These are phyloP conservation scores for Amniculicola lignicola DNA, from an alignment of 495 filamentous ascomycete species.

Conservation along the genomic window DNA sequence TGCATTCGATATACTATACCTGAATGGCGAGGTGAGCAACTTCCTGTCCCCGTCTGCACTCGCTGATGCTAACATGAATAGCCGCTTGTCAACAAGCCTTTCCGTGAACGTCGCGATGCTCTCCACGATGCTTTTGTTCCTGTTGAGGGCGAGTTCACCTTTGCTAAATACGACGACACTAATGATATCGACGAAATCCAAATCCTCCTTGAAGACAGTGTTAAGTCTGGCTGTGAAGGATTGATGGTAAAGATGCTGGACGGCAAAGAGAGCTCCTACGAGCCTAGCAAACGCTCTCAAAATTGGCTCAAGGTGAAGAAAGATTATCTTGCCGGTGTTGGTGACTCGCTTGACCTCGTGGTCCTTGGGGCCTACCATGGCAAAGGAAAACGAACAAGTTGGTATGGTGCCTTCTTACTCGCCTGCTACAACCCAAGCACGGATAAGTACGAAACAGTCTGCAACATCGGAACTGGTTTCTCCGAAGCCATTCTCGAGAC, in stretches of 20 bases:
- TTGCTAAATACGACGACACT: conserved; percentile 85
- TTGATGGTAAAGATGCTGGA: conserved; percentile 99
- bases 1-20: conserved; percentile 90
- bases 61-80: conserved; percentile 30
- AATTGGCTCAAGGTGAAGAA: conserved; percentile 99
- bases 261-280: conserved; percentile 83
- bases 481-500: conserved; percentile 82
- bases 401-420: conserved; percentile 91
- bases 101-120: conserved; percentile 78
- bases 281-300: conserved; percentile 88
- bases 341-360: conserved; percentile 94
- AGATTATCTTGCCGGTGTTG: conserved; percentile 88
- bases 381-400: conserved; percentile 88
- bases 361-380: conserved; percentile 93
- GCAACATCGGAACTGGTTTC: conserved; percentile 98
- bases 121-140: conserved; percentile 69
- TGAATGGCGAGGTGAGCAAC: conserved; percentile 75
- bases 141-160: conserved; percentile 85
- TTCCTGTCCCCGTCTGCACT: background rate
- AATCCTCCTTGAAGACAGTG: conserved; percentile 81
- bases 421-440: conserved; percentile 81
- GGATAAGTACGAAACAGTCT: conserved; percentile 88
- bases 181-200: conserved; percentile 90
- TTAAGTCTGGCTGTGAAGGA: conserved; percentile 93
- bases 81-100: conserved; percentile 78